Conservation (phyloP, 2,329 filamentous ascomycete species). For the Diaporthe sp. region DNA sequence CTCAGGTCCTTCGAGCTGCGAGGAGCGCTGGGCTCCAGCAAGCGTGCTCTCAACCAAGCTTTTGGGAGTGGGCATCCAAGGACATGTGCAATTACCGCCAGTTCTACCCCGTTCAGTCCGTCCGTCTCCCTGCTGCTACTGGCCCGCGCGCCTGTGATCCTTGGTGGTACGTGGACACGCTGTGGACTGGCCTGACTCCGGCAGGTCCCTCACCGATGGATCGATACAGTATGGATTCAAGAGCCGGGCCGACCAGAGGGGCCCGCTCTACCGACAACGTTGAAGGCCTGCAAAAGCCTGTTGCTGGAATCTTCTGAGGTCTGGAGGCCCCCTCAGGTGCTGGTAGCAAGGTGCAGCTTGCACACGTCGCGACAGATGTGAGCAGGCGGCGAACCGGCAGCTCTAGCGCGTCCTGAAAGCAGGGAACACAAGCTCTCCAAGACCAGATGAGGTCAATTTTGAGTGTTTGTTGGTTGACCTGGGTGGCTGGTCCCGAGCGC, state of each 20-base stretch:
- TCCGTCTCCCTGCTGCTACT: background rate
- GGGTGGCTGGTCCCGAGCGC: slow-evolving; percentile 34
- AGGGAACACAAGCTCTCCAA: slow-evolving; percentile 37
- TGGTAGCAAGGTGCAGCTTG: slow-evolving; percentile 4
- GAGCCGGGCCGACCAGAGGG: background rate
- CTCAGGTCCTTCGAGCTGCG: slow-evolving; percentile 5
- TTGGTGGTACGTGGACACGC: slow-evolving; percentile 32
- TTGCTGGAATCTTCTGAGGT: slow-evolving; percentile 4
- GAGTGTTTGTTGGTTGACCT: slow-evolving; percentile 20
- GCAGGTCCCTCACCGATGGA: slow-evolving; percentile 13
- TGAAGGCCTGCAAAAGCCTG: background rate
- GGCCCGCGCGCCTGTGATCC: slow-evolving; percentile 2
- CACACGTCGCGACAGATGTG: background rate
- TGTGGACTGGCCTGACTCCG: slow-evolving; percentile 26
- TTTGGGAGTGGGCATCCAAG: background rate
- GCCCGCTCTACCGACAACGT: slow-evolving; percentile 1
- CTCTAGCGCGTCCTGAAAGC: slow-evolving; percentile 36
- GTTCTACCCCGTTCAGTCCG: slow-evolving; percentile 21
- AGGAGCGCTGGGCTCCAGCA: slow-evolving; percentile 1
- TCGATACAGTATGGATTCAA: slow-evolving; percentile 15
- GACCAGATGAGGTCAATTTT: slow-evolving; percentile 40
- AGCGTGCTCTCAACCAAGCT: background rate
- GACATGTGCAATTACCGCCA: slow-evolving; percentile 12
- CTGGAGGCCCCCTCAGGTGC: slow-evolving; percentile 7
- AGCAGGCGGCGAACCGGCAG: slow-evolving; percentile 23